Percentiles rank a stretch among this genome's conserved stretches.
Evolutionary conservation across 1,284 basidiomycete genomes (phyloP).

Genomic region (Apiotrichum mycotoxinovorans): DNA sequence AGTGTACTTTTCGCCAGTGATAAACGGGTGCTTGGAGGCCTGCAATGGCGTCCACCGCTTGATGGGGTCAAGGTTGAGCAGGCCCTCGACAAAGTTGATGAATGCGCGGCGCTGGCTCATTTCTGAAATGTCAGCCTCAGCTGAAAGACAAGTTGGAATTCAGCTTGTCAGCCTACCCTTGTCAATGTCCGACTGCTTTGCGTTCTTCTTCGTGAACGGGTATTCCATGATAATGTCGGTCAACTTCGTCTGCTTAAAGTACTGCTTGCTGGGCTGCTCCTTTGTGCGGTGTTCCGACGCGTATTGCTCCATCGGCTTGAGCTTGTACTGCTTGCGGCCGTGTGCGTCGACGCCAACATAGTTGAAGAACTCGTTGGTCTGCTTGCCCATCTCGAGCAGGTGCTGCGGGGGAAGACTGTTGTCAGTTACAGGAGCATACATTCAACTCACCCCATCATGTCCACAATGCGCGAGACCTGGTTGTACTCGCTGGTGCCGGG

Average conservation of each 20-base stretch:
- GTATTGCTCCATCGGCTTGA: constrained; percentile 94
- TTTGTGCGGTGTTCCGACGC: constrained; percentile 89
- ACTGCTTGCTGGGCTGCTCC: constrained; percentile 97
- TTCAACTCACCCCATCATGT: constrained; percentile 88
- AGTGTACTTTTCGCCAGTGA: constrained; percentile 91
- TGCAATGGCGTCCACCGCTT: constrained; percentile 97
- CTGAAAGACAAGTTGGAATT: neutral
- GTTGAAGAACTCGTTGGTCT: constrained; percentile 92
- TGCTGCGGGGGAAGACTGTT: constrained; percentile 76
- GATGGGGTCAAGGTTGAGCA: constrained; percentile 90
- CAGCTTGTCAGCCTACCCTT: constrained; percentile 62
- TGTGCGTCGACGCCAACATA: constrained; percentile 68
- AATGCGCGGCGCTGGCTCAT: constrained; percentile 90
- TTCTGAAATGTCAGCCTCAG: constrained; percentile 54
- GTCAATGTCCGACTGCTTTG: constrained; percentile 81
- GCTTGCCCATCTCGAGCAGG: constrained; percentile 95
- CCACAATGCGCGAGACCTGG: constrained; percentile 91
- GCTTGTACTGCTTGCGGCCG: constrained; percentile 78
- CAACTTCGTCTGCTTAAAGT: constrained; percentile 90
- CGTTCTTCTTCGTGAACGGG: constrained; percentile 73
- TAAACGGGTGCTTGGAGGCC: constrained; percentile 92
- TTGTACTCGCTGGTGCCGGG: constrained; percentile 99
- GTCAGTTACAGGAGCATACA: neutral
- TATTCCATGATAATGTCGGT: constrained; percentile 96
- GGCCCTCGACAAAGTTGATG: constrained; percentile 94